Base-by-base conservation (phyloP, 2,329 filamentous ascomycete species). In the Colletotrichum sp. region DNA sequence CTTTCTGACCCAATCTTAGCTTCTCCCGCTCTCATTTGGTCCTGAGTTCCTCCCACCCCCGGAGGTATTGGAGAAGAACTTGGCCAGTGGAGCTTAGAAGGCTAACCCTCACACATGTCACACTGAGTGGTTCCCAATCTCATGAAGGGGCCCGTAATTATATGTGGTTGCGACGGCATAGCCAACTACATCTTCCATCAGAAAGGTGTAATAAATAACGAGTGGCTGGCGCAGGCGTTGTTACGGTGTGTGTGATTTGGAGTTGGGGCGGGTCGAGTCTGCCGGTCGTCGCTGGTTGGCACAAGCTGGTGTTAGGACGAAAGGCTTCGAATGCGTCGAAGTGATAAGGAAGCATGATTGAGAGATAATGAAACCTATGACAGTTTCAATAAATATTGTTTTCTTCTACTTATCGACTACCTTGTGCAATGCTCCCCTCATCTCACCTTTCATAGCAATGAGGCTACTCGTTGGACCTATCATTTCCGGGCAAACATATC, bases 11-110 rank as follows among this genome's bases (percentile, higher is more conserved):
- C 32, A 71, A 12, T 36, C 36, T 59, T 57, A 94, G 93, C 85
- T 94, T 74, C 87, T 94, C 48, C 93, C 93, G 3, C 83, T 93
- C 80, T 94, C 93, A 0, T 94, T 94, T 83, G 92, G 93, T 0
- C 93, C 93, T 1, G 90, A 91, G 48, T 86, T 90, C 66, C 85
- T 94, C 66, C 87, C 87, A 9, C 83, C 85, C 7, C 85, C 86
- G 3, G 79, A 81, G 4, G 79, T 77, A 32, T 55, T 78, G 61
- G 72, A 78, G 25, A 77, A 61, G 22, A 76, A 44, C 68, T 68
- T 52, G 25, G 71, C 70, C 8, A 59, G 64, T 19, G 34, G 59
- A 22, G 27, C 39, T 5, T 74, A 44, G 52, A 36, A 5, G 5
- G 27, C 27, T 19, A 19, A 7, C 8, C 25, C 8, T 52, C 44